Percentiles rank a stretch among this genome's conserved stretches.
These are phyloP conservation scores for Trapa bicornis DNA, from an alignment of 345 rosid species.

Conservation along the genomic window DNA sequence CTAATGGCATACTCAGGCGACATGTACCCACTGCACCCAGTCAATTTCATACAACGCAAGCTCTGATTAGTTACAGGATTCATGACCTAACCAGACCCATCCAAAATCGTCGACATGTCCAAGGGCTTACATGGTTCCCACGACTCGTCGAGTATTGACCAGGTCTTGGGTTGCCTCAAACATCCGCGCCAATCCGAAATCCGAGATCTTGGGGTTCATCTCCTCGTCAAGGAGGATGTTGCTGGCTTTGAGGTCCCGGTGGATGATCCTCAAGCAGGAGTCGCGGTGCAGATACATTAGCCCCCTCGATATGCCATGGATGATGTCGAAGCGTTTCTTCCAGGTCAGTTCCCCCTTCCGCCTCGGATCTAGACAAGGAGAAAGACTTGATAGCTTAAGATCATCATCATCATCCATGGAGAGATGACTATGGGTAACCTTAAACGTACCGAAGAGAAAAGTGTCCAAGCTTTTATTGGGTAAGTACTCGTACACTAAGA, in stretches of 20 bases:
- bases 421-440: no score
- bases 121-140: slow-evolving; percentile 19
- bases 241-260: slow-evolving; percentile 26
- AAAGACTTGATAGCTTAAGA: neutral
- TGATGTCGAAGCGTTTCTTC: slow-evolving; percentile 16
- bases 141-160: slow-evolving; percentile 17
- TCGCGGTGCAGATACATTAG: slow-evolving; percentile 26
- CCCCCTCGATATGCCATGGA: slow-evolving; percentile 25
- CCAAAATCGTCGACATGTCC: no score
- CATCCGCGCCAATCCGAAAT: slow-evolving; percentile 27
- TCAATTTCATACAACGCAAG: neutral
- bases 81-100: neutral
- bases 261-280: slow-evolving; percentile 21
- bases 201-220: slow-evolving; percentile 30
- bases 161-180: slow-evolving; percentile 12
- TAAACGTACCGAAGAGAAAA: slow-evolving; percentile 15
- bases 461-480: slow-evolving; percentile 24
- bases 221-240: slow-evolving; percentile 21
- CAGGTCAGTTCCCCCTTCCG: slow-evolving; percentile 13
- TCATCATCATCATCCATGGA: no score
- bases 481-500: slow-evolving; percentile 44
- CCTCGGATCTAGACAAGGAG: slow-evolving; percentile 8
- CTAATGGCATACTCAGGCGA: neutral
- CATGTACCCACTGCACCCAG: neutral
- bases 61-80: neutral